These are phyloP conservation scores for Pseudogymnoascus sp. DNA, from an alignment of 2,329 filamentous ascomycete species.

Conservation along the genomic window DNA sequence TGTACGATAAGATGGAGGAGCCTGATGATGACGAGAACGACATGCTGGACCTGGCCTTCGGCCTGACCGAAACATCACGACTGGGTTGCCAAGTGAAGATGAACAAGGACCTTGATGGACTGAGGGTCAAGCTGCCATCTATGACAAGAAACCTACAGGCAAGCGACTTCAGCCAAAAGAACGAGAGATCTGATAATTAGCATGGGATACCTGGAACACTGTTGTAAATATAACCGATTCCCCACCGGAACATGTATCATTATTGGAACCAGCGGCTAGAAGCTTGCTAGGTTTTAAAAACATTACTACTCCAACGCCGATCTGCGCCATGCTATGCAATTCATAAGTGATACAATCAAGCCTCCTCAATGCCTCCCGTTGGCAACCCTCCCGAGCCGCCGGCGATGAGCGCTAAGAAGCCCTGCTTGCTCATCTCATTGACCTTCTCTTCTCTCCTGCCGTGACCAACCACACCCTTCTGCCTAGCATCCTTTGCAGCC, in stretches of 20 bases:
- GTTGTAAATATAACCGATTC: slow-evolving; percentile 3
- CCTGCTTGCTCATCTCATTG: slow-evolving; percentile 94
- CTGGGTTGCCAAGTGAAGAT: slow-evolving; percentile 57
- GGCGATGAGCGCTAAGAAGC: slow-evolving; percentile 84
- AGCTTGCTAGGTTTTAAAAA: slow-evolving; percentile 1
- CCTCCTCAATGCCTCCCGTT: slow-evolving; percentile 50
- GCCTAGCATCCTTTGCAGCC: slow-evolving; percentile 60
- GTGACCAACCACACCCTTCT: slow-evolving; percentile 69
- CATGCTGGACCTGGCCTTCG: slow-evolving; percentile 67
- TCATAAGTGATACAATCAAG: slow-evolving; percentile 26
- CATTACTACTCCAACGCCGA: slow-evolving; percentile 3
- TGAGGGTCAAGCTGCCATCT: slow-evolving; percentile 74
- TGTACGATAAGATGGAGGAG: slow-evolving; percentile 55
- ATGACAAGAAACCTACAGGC: slow-evolving; percentile 97
- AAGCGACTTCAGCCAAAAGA: slow-evolving; percentile 66
- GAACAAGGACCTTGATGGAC: slow-evolving; percentile 78
- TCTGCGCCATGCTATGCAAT: slow-evolving; percentile 11
- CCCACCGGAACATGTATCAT: not conserved
- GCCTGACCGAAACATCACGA: slow-evolving; percentile 59
- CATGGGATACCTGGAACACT: slow-evolving; percentile 6
- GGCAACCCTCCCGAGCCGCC: slow-evolving; percentile 51
- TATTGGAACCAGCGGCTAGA: not conserved
- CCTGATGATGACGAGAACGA: slow-evolving; percentile 59
- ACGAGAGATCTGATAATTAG: slow-evolving; percentile 14
- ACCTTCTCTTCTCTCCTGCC: slow-evolving; percentile 75